Evolutionary conservation across 2,329 filamentous ascomycete genomes (phyloP).

Genomic region (Passalora sequoiae): DNA sequence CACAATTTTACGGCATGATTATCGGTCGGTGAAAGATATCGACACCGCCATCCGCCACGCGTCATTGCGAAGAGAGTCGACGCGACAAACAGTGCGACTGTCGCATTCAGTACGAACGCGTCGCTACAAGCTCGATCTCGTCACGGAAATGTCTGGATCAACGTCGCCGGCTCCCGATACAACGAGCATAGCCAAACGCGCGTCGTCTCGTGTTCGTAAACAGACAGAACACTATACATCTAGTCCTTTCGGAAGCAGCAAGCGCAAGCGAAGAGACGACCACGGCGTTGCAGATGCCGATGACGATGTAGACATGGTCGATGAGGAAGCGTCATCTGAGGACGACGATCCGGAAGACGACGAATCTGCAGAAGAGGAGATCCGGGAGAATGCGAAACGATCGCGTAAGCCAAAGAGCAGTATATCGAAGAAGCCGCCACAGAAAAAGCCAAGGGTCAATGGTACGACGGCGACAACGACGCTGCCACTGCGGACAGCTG

Average conservation of each 20-base stretch:
- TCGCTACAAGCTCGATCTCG: background rate
- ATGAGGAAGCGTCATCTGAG: constrained; percentile 32
- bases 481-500: constrained; percentile 52
- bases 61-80: background rate
- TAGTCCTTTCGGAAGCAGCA: constrained; percentile 32
- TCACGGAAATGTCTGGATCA: constrained; percentile 16
- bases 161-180: constrained; percentile 30
- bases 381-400: constrained; percentile 37
- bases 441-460: constrained; percentile 54
- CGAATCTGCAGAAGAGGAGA: constrained; percentile 47
- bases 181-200: constrained; percentile 52
- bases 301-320: constrained; percentile 34
- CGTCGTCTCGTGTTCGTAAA: constrained; percentile 51
- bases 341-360: constrained; percentile 36
- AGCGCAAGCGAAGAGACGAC: constrained; percentile 47
- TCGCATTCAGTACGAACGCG: constrained; percentile 9
- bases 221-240: constrained; percentile 32
- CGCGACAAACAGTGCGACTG: background rate
- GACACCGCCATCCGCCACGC: background rate
- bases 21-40: background rate
- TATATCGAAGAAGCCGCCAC: constrained; percentile 35
- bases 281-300: constrained; percentile 32
- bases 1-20: background rate
- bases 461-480: constrained; percentile 42
- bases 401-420: constrained; percentile 31